These are phyloP conservation scores for Exsudoporus floridanus DNA, from an alignment of 1,284 basidiomycete genomes.

Conservation along the genomic window DNA sequence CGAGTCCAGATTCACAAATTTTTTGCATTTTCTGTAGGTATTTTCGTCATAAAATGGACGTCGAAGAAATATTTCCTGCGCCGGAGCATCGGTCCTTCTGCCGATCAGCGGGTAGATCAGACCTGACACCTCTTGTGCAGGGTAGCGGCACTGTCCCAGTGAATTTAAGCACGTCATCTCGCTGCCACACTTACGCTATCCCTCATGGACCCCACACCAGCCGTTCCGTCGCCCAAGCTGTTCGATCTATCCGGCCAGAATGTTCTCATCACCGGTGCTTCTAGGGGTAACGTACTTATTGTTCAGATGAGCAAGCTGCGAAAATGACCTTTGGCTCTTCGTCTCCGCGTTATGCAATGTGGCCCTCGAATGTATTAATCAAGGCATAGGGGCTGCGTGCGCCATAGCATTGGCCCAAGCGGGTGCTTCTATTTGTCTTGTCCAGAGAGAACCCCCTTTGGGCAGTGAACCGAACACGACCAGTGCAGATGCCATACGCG, in stretches of 20 bases:
- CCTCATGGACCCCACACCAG: constrained; percentile 49
- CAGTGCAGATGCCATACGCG: constrained; percentile 56
- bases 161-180: constrained; percentile 29
- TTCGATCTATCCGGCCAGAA: constrained; percentile 62
- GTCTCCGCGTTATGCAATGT: too few species aligned
- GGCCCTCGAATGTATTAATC: constrained; percentile 19
- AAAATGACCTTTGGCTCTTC: constrained; percentile 11
- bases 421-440: constrained; percentile 81
- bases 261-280: constrained; percentile 70
- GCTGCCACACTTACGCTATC: constrained; percentile 2
- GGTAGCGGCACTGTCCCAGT: not conserved
- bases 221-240: constrained; percentile 47
- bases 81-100: constrained; percentile 29
- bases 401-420: constrained; percentile 73
- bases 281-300: constrained; percentile 50
- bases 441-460: constrained; percentile 53
- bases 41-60: constrained; percentile 7
- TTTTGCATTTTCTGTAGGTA: constrained; percentile 7
- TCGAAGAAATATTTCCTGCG: constrained; percentile 8
- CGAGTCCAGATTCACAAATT: constrained; percentile 15
- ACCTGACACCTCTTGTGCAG: constrained; percentile 3
- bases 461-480: constrained; percentile 48
- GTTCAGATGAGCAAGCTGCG: constrained; percentile 13
- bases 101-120: constrained; percentile 35
- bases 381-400: constrained; percentile 74